These are phyloP conservation scores for Kwoniella europaea DNA, from an alignment of 768 basidiomycete species.

Conservation along the genomic window DNA sequence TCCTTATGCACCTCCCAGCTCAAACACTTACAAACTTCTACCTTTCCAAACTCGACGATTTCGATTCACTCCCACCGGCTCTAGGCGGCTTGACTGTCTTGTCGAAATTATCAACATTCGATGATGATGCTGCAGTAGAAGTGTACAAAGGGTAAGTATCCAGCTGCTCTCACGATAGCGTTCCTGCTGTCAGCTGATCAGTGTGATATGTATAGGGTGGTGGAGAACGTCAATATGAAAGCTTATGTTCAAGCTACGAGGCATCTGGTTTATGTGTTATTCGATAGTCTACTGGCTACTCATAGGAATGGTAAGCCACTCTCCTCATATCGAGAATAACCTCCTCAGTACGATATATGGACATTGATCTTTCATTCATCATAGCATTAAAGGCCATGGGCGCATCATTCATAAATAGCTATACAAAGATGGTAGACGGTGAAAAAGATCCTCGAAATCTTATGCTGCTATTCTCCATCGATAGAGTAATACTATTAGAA, in stretches of 20 bases:
- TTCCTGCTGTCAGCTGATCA: slow-evolving; percentile 16
- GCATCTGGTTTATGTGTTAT: slow-evolving; percentile 76
- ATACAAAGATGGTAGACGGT: slow-evolving; percentile 81
- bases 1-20: slow-evolving; percentile 63
- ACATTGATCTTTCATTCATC: neutral
- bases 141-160: slow-evolving; percentile 68
- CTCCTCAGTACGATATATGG: neutral
- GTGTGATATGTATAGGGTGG: slow-evolving; percentile 64
- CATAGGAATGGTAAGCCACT: slow-evolving; percentile 68
- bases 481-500: slow-evolving; percentile 80
- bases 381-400: slow-evolving; percentile 75
- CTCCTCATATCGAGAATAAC: neutral
- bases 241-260: slow-evolving; percentile 80
- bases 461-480: slow-evolving; percentile 84
- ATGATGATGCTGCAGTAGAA: slow-evolving; percentile 68
- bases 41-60: slow-evolving; percentile 82
- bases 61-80: slow-evolving; percentile 79
- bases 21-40: slow-evolving; percentile 82
- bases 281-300: slow-evolving; percentile 75
- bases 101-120: slow-evolving; percentile 68
- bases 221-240: slow-evolving; percentile 78
- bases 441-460: slow-evolving; percentile 98
- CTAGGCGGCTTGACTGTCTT: slow-evolving; percentile 75
- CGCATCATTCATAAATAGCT: slow-evolving; percentile 73
- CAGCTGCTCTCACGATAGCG: too few relatives aligned